phyloP scores from a whole-genome alignment of 2,329 filamentous ascomycete species.

The Neurospora sp. region DNA sequence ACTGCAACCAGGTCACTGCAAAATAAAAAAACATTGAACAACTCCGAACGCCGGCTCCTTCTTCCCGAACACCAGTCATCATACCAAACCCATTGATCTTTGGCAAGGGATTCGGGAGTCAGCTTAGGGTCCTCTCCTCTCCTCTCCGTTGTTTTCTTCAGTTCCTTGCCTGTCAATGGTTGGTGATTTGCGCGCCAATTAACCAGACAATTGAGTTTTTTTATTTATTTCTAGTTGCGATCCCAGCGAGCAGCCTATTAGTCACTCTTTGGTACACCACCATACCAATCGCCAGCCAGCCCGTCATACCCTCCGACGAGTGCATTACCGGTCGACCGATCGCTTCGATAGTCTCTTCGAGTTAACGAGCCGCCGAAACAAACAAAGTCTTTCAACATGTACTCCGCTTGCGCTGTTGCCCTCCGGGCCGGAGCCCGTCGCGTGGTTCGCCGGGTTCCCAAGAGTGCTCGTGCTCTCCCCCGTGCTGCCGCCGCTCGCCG shows the following conservation, averaged over 20 bases:
- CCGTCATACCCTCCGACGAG: neutral
- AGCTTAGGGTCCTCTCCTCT: conserved; percentile 5
- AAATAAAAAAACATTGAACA: conserved; percentile 3
- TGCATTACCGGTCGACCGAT: neutral
- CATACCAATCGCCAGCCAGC: neutral
- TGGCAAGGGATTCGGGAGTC: conserved; percentile 10
- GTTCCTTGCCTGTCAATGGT: conserved; percentile 15
- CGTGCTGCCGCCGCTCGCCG: conserved; percentile 15
- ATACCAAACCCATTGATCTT: conserved; percentile 12
- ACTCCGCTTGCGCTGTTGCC: conserved; percentile 32
- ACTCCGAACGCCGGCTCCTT: conserved; percentile 9
- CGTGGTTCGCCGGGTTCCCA: conserved; percentile 25
- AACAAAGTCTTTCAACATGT: conserved; percentile 24
- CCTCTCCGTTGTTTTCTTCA: conserved; percentile 6
- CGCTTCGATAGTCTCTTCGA: neutral
- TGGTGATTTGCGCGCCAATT: conserved; percentile 11
- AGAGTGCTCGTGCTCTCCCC: conserved; percentile 13
- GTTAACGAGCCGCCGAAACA: neutral
- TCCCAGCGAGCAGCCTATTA: neutral
- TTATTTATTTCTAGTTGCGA: neutral
- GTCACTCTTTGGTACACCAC: neutral
- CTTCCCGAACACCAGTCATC: conserved; percentile 9
- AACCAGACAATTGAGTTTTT: conserved; percentile 9
- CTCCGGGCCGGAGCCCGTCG: conserved; percentile 35
- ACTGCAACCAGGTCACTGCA: conserved; percentile 9